Percentiles rank a stretch among this genome's conserved stretches.
phyloP scores from a whole-genome alignment of 1,139 yeast species.

The Suhomyces terraborum region DNA sequence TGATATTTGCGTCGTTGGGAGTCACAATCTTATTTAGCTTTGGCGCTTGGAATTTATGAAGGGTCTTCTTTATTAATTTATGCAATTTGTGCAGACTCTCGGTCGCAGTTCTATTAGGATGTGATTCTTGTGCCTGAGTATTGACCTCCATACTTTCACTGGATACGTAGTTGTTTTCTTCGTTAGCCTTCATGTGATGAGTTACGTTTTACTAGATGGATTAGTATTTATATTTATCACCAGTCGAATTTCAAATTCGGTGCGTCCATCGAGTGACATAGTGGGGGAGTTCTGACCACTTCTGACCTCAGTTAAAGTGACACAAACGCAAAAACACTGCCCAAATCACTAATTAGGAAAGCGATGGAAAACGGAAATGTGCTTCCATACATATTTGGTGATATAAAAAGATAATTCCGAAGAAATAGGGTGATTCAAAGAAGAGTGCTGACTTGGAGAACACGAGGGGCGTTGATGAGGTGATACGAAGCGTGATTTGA shows the following conservation, averaged over 20 bases:
- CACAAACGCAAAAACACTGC: slow-evolving; percentile 10
- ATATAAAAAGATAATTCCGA: background rate
- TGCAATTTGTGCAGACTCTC: slow-evolving; percentile 16
- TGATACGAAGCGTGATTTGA: background rate
- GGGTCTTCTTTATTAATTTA: slow-evolving; percentile 18
- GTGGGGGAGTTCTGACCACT: slow-evolving; percentile 10
- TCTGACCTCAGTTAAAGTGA: slow-evolving; percentile 2
- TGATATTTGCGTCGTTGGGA: background rate
- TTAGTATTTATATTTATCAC: slow-evolving; percentile 1
- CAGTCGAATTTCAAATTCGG: background rate
- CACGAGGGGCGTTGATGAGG: no score
- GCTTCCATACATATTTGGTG: slow-evolving; percentile 14
- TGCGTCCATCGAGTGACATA: slow-evolving; percentile 9
- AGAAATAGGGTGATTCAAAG: background rate
- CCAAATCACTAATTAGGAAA: slow-evolving; percentile 7
- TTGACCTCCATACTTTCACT: background rate
- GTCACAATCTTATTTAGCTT: background rate
- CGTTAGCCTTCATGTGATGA: background rate
- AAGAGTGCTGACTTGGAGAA: background rate
- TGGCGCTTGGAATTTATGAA: slow-evolving; percentile 15
- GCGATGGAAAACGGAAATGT: slow-evolving; percentile 9
- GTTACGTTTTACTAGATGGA: background rate
- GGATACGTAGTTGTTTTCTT: background rate
- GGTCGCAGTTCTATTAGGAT: background rate
- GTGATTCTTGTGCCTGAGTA: background rate